phyloP scores from a whole-genome alignment of 2,329 filamentous ascomycete genomes.

The Chrysosporium queenslandicum region DNA sequence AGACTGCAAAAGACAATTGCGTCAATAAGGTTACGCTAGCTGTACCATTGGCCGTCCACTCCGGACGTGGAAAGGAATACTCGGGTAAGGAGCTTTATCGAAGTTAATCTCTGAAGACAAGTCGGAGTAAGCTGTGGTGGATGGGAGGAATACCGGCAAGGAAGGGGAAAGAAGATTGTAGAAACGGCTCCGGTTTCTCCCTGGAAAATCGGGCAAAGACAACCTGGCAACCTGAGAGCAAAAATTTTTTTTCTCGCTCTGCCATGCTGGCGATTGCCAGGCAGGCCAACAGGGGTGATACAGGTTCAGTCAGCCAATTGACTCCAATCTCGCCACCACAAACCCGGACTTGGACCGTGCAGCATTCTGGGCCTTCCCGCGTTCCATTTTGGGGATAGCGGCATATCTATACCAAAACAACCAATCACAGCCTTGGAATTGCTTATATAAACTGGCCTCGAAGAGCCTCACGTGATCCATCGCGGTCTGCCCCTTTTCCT shows the following conservation, averaged over 20 bases:
- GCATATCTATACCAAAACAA: not conserved
- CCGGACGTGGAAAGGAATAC: not conserved
- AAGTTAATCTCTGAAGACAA: not conserved
- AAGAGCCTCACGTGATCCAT: not conserved
- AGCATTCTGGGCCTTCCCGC: not conserved
- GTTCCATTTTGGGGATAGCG: not conserved
- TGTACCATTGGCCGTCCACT: not conserved
- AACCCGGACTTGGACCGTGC: not conserved
- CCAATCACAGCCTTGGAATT: not conserved
- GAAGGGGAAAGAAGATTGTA: no score
- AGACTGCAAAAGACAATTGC: not conserved
- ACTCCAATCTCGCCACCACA: not conserved
- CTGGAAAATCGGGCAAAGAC: no score
- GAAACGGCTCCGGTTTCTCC: no score
- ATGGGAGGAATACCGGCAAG: no score
- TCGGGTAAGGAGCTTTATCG: not conserved
- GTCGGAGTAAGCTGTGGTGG: no score
- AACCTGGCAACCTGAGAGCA: no score
- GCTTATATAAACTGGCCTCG: not conserved
- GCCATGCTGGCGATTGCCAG: not conserved
- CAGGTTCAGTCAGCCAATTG: conserved; percentile 7
- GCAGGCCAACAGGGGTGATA: not conserved
- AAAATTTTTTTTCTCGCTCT: not conserved
- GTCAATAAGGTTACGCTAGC: not conserved
- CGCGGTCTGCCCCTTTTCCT: not conserved